A percentile compares a stretch with the other conserved stretches of the same genome.
These are phyloP conservation scores for Scedosporium minutisporum DNA, from an alignment of 2,329 filamentous ascomycete genomes.

Conservation along the genomic window DNA sequence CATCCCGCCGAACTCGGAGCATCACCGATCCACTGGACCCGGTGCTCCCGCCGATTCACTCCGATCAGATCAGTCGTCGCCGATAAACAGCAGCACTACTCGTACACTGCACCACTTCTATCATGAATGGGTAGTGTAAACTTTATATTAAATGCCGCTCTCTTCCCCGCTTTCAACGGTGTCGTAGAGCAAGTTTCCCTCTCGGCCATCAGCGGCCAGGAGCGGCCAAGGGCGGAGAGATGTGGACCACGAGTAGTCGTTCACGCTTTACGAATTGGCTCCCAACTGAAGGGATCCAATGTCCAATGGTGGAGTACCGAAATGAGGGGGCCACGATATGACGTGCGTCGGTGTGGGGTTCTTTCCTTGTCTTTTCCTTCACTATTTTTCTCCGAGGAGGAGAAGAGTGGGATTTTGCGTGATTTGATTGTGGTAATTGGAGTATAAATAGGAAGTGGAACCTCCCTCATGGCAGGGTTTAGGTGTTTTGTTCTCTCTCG, in stretches of 20 bases:
- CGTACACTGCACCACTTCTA: background rate
- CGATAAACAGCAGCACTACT: background rate
- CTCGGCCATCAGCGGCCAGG: conserved; percentile 1
- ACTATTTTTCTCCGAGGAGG: too few species aligned
- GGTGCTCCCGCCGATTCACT: background rate
- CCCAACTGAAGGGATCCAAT: background rate
- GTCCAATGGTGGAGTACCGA: background rate
- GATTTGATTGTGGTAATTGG: too few species aligned
- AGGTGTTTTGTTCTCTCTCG: too few species aligned
- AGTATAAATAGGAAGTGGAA: too few species aligned
- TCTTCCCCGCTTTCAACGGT: background rate
- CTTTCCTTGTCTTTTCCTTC: too few species aligned
- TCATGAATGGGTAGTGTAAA: background rate
- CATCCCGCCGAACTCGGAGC: background rate
- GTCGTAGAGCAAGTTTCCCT: background rate
- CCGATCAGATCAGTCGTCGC: background rate
- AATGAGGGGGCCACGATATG: background rate
- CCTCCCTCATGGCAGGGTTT: too few species aligned
- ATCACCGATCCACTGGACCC: background rate
- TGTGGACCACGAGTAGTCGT: background rate
- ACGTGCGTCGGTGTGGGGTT: too few species aligned
- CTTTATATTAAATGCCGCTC: background rate
- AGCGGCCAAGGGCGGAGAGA: background rate
- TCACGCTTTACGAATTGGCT: background rate
- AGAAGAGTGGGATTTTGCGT: too few species aligned